Evolutionary conservation across 192 early-diverging fungal species (phyloP), one percentile per base, ranked within the genome.

Genomic region (Pecoramyces ruminantium): DNA sequence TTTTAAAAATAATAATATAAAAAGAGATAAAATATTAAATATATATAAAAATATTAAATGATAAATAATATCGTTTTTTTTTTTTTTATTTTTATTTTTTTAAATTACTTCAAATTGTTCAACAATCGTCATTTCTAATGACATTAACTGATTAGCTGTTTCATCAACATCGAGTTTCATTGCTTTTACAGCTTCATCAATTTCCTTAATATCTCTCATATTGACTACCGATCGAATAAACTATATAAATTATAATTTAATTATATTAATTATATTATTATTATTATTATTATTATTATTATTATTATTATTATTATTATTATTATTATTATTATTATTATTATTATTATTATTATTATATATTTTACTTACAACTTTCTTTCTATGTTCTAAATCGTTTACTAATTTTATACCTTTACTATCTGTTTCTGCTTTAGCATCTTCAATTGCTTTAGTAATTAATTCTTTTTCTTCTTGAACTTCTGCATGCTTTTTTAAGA

Each of bases 31-130:
- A n/a, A n/a, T n/a, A n/a, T n/a, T n/a, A n/a, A n/a, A n/a, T n/a
- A n/a, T n/a, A n/a, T n/a, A n/a, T n/a, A n/a, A n/a, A n/a, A n/a
- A n/a, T n/a, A n/a, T n/a, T n/a, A n/a, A n/a, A n/a, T n/a, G n/a
- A n/a, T n/a, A n/a, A n/a, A n/a, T n/a, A 1, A 27, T 21, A 28
- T n/a, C 83, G 78, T 5, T 38, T 29, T 28, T 21, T 39, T 83
- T 82, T 16, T 58, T 29, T 38, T 30, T 25, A 28, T 29, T 28
- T 29, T 82, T 81, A 13, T 78, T 40, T 29, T 29, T 28, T 78
- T 29, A 6, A 6, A 78, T 28, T 78, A 86, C 86, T 78, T 92
- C 90, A 81, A 88, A 91, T 78, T 91, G 90, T 82, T 92, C 90
- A 11, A 92, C 89, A 15, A 91, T 82, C 4, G 84, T 83, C 88